Conservation (phyloP, 768 basidiomycete species). For the Hemileccinum rubropunctum region DNA sequence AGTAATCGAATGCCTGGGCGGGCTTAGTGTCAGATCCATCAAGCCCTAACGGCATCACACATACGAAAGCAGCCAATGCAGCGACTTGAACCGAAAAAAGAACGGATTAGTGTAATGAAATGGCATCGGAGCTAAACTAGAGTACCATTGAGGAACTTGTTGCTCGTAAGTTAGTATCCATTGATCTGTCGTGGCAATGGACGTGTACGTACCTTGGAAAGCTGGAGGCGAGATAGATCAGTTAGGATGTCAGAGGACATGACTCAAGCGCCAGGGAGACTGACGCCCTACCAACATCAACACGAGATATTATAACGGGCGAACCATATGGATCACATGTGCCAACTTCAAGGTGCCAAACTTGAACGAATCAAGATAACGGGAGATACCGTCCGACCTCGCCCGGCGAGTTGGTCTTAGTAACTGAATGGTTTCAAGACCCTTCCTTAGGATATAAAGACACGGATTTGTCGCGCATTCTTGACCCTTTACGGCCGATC, state of each 20-base stretch:
- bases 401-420: no score
- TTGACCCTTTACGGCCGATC: no score
- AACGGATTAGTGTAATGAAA: neutral
- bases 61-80: constrained; percentile 16
- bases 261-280: neutral
- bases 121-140: no score
- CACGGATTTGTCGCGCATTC: no score
- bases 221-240: constrained; percentile 17
- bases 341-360: no score
- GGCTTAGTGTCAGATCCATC: neutral
- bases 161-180: neutral
- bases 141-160: constrained; percentile 22
- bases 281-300: no score
- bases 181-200: neutral
- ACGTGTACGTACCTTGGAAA: constrained; percentile 16
- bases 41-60: neutral
- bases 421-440: no score
- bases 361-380: no score
- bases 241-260: constrained; percentile 11
- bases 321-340: neutral
- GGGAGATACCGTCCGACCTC: no score
- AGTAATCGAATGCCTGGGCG: constrained; percentile 21
- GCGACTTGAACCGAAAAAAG: constrained; percentile 9
- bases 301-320: constrained; percentile 3
- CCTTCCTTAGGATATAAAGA: no score